A percentile compares a stretch with the other conserved stretches of the same genome.
phyloP scores from a whole-genome alignment of 768 basidiomycete species.

The Mycena albidolilacea region DNA sequence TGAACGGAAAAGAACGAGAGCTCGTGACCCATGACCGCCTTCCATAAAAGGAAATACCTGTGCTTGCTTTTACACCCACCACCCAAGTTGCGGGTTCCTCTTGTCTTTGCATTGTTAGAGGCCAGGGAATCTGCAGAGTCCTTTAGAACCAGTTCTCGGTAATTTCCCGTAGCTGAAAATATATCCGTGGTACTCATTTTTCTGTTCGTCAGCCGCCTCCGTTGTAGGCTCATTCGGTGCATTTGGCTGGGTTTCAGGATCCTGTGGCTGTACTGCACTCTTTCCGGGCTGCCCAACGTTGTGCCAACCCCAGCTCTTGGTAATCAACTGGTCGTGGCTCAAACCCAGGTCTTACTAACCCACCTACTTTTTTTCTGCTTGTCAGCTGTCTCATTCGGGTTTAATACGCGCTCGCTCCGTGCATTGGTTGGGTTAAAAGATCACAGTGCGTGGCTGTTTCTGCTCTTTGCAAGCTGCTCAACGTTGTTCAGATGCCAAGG shows the following conservation, averaged over 20 bases:
- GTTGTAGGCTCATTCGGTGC: no score
- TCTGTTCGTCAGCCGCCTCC: no score
- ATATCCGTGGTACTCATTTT: no score
- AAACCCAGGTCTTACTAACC: slow-evolving; percentile 13
- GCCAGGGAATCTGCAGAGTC: no score
- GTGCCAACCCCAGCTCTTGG: neutral
- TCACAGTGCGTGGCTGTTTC: slow-evolving; percentile 9
- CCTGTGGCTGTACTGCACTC: no score
- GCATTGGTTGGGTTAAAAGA: neutral
- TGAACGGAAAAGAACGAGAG: neutral
- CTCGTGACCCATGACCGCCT: neutral
- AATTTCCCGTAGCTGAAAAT: no score
- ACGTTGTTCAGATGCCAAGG: slow-evolving; percentile 33
- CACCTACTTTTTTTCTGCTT: neutral
- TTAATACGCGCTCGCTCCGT: neutral
- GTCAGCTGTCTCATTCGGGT: neutral
- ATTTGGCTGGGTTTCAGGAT: no score
- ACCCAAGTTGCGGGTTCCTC: neutral
- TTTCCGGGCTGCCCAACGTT: no score
- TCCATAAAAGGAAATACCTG: neutral
- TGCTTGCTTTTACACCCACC: no score
- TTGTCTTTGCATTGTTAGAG: neutral
- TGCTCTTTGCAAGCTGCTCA: neutral
- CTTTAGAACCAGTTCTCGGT: no score
- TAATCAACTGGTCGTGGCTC: neutral